These are phyloP conservation scores for Aspergillus fumigatiaffinis DNA, from an alignment of 2,329 filamentous ascomycete genomes.

Conservation along the genomic window DNA sequence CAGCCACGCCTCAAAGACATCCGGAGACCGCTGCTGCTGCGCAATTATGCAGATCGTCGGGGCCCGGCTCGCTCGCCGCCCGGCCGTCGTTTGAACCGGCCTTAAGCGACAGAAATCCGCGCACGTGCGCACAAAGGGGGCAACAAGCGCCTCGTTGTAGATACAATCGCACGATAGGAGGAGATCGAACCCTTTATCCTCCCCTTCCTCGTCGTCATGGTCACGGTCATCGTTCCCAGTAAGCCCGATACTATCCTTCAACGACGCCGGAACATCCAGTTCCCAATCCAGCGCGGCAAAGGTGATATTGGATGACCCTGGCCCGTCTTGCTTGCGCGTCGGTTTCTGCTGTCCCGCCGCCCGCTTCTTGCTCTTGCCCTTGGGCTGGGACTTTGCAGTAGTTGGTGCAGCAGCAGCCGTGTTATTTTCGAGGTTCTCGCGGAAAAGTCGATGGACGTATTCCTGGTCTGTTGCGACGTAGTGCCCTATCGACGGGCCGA, in stretches of 20 bases:
- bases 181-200: conserved; percentile 58
- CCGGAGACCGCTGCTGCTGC: conserved; percentile 80
- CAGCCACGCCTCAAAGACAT: conserved; percentile 82
- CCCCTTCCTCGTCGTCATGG: conserved; percentile 24
- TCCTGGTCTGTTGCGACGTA: conserved; percentile 85
- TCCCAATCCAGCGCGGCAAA: conserved; percentile 82
- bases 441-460: conserved; percentile 75
- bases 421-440: conserved; percentile 64
- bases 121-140: conserved; percentile 78
- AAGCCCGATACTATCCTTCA: conserved; percentile 35
- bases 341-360: conserved; percentile 2
- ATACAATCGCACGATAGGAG: conserved; percentile 90
- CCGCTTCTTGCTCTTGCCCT: conserved; percentile 9
- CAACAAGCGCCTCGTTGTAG: conserved; percentile 84
- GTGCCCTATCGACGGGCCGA: conserved; percentile 57
- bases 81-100: conserved; percentile 18
- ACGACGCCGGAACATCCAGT: conserved; percentile 37
- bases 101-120: conserved; percentile 67
- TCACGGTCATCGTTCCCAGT: neutral
- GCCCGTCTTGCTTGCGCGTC: neutral
- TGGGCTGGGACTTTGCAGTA: neutral
- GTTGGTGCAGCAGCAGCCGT: neutral
- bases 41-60: conserved; percentile 74
- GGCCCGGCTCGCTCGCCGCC: conserved; percentile 2
- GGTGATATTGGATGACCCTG: conserved; percentile 42